phyloP scores from a whole-genome alignment of 129 eudicot genomes.

The Dittrichia graveolens region DNA sequence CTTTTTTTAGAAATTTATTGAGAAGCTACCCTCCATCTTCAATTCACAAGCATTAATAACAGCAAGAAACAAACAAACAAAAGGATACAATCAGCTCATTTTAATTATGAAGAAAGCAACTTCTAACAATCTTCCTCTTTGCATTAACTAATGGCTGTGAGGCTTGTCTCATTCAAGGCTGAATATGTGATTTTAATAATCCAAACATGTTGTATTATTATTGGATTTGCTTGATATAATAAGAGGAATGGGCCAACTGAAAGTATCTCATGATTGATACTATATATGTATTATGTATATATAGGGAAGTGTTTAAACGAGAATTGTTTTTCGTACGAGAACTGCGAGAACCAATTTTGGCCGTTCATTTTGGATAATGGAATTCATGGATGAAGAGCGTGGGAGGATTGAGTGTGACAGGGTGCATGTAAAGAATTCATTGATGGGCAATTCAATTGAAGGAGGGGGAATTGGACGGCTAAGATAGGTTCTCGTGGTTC shows the following conservation, averaged over 20 bases:
- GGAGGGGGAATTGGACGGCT: no score
- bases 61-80: conserved; percentile 31
- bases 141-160: conserved; percentile 23
- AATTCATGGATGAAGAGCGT: no score
- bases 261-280: neutral
- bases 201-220: conserved; percentile 9
- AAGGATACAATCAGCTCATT: conserved; percentile 18
- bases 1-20: neutral
- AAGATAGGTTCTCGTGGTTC: no score
- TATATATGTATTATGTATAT: no score
- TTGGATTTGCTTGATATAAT: neutral
- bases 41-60: conserved; percentile 24
- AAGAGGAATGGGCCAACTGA: neutral
- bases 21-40: conserved; percentile 27
- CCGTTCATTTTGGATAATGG: no score
- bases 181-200: conserved; percentile 17
- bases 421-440: no score
- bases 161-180: conserved; percentile 17
- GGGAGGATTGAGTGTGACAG: no score
- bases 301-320: no score
- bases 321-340: no score
- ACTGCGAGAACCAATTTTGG: no score
- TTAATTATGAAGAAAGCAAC: conserved; percentile 33
- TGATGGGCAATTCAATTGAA: no score
- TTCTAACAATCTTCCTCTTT: conserved; percentile 31